A percentile compares a stretch with the other conserved stretches of the same genome.
Conservation (phyloP, 192 early-diverging fungal species). For the Lunasporangiospora selenospora region DNA sequence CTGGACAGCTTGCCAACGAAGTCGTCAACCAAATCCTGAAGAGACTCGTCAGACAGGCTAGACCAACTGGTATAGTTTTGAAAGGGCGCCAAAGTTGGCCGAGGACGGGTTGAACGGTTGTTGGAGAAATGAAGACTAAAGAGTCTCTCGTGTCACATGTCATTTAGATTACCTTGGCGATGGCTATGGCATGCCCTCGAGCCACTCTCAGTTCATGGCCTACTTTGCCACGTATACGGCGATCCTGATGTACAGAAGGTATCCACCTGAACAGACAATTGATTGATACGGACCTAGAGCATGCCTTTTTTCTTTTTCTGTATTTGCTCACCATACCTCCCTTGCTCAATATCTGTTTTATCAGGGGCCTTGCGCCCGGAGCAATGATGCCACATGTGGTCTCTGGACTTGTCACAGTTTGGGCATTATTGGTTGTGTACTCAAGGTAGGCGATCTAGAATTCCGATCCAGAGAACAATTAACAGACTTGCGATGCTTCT, state of each 20-base stretch:
- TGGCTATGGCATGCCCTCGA: constrained; percentile 88
- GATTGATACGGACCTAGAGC: neutral
- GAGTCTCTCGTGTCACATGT: too few species aligned
- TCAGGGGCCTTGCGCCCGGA: constrained; percentile 2
- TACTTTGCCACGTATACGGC: constrained; percentile 70
- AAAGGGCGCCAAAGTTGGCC: too few species aligned
- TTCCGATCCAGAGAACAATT: too few species aligned
- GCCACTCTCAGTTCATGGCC: constrained; percentile 82
- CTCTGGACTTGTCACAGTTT: constrained; percentile 14
- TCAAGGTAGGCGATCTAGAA: constrained; percentile 48
- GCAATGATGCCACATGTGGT: constrained; percentile 7
- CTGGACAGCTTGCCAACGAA: constrained; percentile 78
- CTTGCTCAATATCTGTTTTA: neutral
- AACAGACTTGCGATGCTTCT: neutral
- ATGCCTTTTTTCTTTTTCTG: neutral
- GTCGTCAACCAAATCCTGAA: constrained; percentile 68
- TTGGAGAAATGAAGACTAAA: too few species aligned
- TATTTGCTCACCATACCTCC: neutral
- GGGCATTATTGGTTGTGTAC: constrained; percentile 52
- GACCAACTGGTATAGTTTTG: constrained; percentile 65
- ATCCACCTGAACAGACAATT: constrained; percentile 2
- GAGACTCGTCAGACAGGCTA: constrained; percentile 59
- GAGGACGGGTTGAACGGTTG: too few species aligned
- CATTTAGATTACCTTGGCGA: constrained; percentile 72
- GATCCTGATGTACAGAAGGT: constrained; percentile 61